Base-by-base conservation (phyloP, 768 basidiomycete species). In the Leccinum sublutescens region DNA sequence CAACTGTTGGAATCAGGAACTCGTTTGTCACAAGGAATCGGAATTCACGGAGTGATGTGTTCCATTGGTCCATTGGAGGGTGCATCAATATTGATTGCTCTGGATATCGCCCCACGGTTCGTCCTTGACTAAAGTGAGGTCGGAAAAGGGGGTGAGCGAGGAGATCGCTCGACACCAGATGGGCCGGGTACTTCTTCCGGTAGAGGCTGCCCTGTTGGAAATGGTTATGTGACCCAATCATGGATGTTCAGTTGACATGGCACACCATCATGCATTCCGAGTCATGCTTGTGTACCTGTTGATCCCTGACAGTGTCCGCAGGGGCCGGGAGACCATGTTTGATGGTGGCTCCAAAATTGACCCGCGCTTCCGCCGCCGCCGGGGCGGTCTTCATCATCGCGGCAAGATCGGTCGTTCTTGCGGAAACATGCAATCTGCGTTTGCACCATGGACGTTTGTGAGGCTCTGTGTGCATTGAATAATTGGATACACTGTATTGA, bases 361-460 rank as follows among this genome's bases (percentile, higher is more conserved):
- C 0, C 14, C n/a, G 21, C 31, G 25, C 49, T 36, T 60, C 38
- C 58, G 58, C 58, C 50, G 40, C 40, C 49, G 40, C 5, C 31
- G 49, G 34, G 15, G 27, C 58, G 21, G 38, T 3, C 38, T 17
- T 38, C 17, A 51, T 51, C 49, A 34, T 59, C 59, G 59, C 59
- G 59, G 58, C 29, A 60, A 60, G 58, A 47, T 49, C 43, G 21
- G 50, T 34, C 27, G 17, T 27, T 45, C 25, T 40, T 23, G 33
- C 7, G 19, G 33, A 4, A 34, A 40, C 14, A 23, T 9, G 10
- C 17, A 11, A 52, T 21, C 21, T 23, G 33, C 9, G 21, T 34
- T 17, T 10, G 23, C 48, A 15, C 48, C 48, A 49, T 15, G 21
- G 11, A 50, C 8, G 12, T 50, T 15, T 25, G 11, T 27, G 48